Evolutionary conservation across 192 early-diverging fungal species (phyloP).

Genomic region (Rhizophagus sp.): DNA sequence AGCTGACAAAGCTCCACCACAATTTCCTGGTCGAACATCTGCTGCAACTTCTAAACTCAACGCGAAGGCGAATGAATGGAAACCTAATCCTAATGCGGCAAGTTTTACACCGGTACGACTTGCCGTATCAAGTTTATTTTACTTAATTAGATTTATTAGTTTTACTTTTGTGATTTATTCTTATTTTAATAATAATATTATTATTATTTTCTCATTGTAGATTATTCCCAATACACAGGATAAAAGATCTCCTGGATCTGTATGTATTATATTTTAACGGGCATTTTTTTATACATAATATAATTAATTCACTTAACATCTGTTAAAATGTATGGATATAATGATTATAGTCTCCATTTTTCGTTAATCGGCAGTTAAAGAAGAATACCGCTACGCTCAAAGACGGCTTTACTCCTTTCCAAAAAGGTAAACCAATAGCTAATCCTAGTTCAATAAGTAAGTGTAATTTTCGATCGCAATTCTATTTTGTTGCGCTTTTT

Average conservation of each 20-base stretch:
- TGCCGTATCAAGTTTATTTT: slow-evolving; percentile 10
- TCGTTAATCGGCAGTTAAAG: slow-evolving; percentile 34
- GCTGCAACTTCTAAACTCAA: slow-evolving; percentile 57
- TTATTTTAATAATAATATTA: slow-evolving; percentile 32
- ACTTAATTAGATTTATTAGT: slow-evolving; percentile 14
- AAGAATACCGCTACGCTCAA: slow-evolving; percentile 36
- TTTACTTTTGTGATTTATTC: slow-evolving; percentile 28
- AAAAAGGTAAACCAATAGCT: slow-evolving; percentile 39
- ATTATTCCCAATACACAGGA: slow-evolving; percentile 19
- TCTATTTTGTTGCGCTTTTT: neutral
- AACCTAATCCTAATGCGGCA: slow-evolving; percentile 69
- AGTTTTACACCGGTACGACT: slow-evolving; percentile 67
- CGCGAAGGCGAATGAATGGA: slow-evolving; percentile 73
- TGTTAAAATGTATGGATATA: neutral
- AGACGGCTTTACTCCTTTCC: slow-evolving; percentile 48
- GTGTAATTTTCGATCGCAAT: neutral
- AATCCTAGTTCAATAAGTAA: slow-evolving; percentile 45
- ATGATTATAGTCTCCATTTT: slow-evolving; percentile 33
- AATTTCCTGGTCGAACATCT: neutral
- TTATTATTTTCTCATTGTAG: slow-evolving; percentile 20
- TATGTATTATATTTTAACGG: slow-evolving; percentile 10
- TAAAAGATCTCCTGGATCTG: slow-evolving; percentile 27
- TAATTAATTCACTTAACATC: neutral
- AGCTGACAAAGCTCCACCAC: slow-evolving; percentile 30
- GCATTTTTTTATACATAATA: neutral